A percentile compares a stretch with the other conserved stretches of the same genome.
phyloP scores from a whole-genome alignment of 371 early-diverging fungal genomes.

The Sporodiniella umbellata region DNA sequence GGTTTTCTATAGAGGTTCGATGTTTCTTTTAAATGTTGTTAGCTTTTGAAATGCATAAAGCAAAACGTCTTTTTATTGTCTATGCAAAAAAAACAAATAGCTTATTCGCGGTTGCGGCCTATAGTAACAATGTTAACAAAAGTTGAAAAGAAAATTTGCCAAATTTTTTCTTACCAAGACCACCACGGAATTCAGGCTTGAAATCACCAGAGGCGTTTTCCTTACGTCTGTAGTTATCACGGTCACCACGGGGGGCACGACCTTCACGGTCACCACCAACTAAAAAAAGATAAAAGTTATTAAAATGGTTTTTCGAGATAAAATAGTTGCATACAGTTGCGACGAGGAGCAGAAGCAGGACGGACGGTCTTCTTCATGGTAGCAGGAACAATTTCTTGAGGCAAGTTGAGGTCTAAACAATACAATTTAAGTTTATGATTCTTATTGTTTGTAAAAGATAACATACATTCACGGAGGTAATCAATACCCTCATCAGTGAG shows the following conservation, averaged over 20 bases:
- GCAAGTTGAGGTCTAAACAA: conserved; percentile 80
- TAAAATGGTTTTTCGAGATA: too few relatives aligned
- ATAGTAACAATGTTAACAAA: neutral
- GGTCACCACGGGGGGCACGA: conserved; percentile 67
- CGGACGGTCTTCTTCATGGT: conserved; percentile 91
- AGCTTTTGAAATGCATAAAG: neutral
- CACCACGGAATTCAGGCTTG: conserved; percentile 91
- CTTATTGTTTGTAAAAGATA: neutral
- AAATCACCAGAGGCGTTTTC: conserved; percentile 88
- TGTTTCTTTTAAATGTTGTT: too few relatives aligned
- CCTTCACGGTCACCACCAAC: conserved; percentile 44
- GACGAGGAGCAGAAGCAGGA: conserved; percentile 61
- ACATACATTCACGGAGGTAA: conserved; percentile 85
- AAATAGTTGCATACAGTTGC: conserved; percentile 49
- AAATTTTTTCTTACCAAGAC: conserved; percentile 56
- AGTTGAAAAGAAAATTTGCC: neutral
- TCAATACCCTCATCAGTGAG: conserved; percentile 96
- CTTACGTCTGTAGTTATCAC: conserved; percentile 88
- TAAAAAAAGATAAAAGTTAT: neutral
- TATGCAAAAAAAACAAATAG: neutral
- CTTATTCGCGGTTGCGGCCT: conserved; percentile 1
- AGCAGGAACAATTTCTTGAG: conserved; percentile 93
- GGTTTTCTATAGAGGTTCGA: too few relatives aligned
- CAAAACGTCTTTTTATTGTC: neutral
- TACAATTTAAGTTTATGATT: conserved; percentile 1